phyloP scores from a whole-genome alignment of 345 rosid genomes.

The Lepidium didymum region DNA sequence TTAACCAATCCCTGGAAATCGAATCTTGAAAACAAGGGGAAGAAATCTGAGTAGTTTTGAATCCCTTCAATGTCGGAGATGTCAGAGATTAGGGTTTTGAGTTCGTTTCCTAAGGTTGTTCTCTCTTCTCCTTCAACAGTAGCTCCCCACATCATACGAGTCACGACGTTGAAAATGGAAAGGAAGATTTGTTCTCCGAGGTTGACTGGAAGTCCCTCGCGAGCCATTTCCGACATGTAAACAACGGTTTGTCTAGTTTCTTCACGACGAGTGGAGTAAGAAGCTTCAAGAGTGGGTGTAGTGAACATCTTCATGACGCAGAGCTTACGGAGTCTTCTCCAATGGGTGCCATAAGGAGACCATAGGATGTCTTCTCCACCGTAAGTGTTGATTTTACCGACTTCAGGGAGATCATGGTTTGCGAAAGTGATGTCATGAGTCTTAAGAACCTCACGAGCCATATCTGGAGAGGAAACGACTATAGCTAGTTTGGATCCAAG shows the following conservation, averaged over 20 bases:
- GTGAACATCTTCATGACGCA: slow-evolving; percentile 34
- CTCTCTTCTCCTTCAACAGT: slow-evolving; percentile 34
- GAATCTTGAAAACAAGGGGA: slow-evolving; percentile 40
- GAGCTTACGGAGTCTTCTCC: slow-evolving; percentile 28
- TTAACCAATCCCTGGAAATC: slow-evolving; percentile 45
- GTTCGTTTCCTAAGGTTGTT: slow-evolving; percentile 26
- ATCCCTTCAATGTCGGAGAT: slow-evolving; percentile 29
- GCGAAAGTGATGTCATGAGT: slow-evolving; percentile 33
- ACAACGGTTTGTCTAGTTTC: slow-evolving; percentile 29
- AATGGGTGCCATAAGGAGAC: slow-evolving; percentile 32
- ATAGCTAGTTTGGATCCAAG: slow-evolving; percentile 29
- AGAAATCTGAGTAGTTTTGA: slow-evolving; percentile 48
- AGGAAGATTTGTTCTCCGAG: slow-evolving; percentile 28
- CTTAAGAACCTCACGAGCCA: slow-evolving; percentile 30
- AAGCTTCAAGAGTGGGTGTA: slow-evolving; percentile 29
- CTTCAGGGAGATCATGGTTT: slow-evolving; percentile 30
- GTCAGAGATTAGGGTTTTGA: slow-evolving; percentile 24
- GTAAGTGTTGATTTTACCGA: slow-evolving; percentile 12
- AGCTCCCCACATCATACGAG: slow-evolving; percentile 48
- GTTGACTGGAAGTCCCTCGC: slow-evolving; percentile 11
- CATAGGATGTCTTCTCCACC: slow-evolving; percentile 32
- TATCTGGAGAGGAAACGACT: slow-evolving; percentile 24
- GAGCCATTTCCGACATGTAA: slow-evolving; percentile 34
- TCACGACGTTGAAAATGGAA: slow-evolving; percentile 35
- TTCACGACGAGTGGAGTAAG: slow-evolving; percentile 28